A percentile compares a stretch with the other conserved stretches of the same genome.
Conservation (phyloP, 495 filamentous ascomycete species). For the Hypomontagnella monticulosa region DNA sequence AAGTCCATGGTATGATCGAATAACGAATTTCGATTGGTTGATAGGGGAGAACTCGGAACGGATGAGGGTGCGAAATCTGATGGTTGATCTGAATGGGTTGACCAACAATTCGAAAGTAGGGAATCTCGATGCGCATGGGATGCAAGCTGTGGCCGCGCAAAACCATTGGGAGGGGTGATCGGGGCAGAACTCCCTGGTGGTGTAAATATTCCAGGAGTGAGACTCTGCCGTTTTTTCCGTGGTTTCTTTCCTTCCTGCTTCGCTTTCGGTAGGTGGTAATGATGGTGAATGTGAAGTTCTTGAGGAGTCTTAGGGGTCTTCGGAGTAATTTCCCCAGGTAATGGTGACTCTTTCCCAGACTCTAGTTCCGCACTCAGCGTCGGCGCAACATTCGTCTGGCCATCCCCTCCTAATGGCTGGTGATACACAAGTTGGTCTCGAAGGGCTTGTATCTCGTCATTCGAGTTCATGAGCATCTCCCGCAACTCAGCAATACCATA, state of each 20-base stretch:
- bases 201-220: conserved; percentile 67
- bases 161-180: conserved; percentile 54
- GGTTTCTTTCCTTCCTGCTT: conserved; percentile 71
- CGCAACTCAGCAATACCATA: conserved; percentile 88
- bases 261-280: conserved; percentile 77
- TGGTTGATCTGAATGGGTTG: conserved; percentile 66
- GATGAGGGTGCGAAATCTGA: conserved; percentile 76
- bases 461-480: conserved; percentile 91
- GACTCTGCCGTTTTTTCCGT: conserved; percentile 74
- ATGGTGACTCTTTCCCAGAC: conserved; percentile 54
- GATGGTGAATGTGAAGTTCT: conserved; percentile 90
- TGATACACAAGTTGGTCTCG: conserved; percentile 85
- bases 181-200: conserved; percentile 53
- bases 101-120: conserved; percentile 68
- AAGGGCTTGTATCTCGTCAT: conserved; percentile 88
- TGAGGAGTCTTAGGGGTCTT: conserved; percentile 63
- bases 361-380: conserved; percentile 77
- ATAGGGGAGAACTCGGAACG: conserved; percentile 81
- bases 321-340: neutral
- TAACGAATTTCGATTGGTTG: conserved; percentile 75
- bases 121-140: conserved; percentile 71
- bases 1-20: conserved; percentile 72
- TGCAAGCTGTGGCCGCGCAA: conserved; percentile 57
- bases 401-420: conserved; percentile 67
- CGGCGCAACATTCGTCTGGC: conserved; percentile 51